Conservation (phyloP, 345 rosid genomes). For the Aquilaria sinensis region DNA sequence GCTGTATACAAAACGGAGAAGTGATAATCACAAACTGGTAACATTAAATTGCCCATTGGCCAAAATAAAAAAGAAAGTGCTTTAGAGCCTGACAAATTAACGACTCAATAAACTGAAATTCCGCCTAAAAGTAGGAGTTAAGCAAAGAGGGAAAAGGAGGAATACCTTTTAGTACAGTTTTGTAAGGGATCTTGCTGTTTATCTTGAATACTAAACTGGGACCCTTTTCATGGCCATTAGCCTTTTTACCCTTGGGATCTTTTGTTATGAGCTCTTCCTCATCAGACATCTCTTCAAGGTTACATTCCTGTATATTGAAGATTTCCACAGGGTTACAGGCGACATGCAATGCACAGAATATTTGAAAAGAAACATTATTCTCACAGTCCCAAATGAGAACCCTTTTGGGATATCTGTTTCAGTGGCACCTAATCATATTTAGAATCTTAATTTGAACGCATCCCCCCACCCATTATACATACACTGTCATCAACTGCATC, state of each 20-base stretch:
- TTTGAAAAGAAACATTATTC: neutral
- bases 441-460: too few species aligned
- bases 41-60: too few species aligned
- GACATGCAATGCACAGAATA: too few species aligned
- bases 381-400: too few species aligned
- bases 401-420: too few species aligned
- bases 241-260: conserved; percentile 76
- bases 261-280: conserved; percentile 71
- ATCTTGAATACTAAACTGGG: conserved; percentile 74
- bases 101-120: neutral
- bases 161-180: conserved; percentile 79
- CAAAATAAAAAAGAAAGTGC: neutral
- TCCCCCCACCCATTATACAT: too few species aligned
- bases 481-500: too few species aligned
- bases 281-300: conserved; percentile 69
- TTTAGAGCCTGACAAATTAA: conserved; percentile 1
- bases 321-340: too few species aligned
- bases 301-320: conserved; percentile 59
- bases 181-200: conserved; percentile 82
- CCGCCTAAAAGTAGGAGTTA: too few species aligned
- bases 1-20: conserved; percentile 35
- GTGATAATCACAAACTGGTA: too few species aligned
- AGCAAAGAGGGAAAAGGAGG: too few species aligned
- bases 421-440: too few species aligned
- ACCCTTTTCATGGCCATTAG: conserved; percentile 76